phyloP scores from a whole-genome alignment of 306 rosid species.

The Castanea mollissima region DNA sequence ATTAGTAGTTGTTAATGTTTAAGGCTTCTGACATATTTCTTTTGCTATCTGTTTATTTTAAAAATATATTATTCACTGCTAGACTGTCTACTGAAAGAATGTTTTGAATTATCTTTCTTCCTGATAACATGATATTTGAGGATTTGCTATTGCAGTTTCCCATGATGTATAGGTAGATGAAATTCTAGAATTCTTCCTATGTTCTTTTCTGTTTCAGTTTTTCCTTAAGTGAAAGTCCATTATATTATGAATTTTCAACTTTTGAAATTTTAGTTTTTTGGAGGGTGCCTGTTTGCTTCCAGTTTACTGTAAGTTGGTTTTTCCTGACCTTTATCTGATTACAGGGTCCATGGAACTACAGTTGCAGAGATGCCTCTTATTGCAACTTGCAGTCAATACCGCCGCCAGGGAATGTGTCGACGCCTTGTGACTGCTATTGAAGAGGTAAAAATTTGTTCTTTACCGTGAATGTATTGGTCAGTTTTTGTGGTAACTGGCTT shows the following conservation, averaged over 20 bases:
- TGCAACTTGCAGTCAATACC: conserved; percentile 89
- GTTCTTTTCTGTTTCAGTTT: background rate
- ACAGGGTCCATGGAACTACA: conserved; percentile 85
- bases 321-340: conserved; percentile 17
- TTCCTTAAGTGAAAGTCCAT: background rate
- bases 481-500: background rate
- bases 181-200: background rate
- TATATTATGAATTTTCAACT: background rate
- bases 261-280: background rate
- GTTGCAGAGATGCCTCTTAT: conserved; percentile 97
- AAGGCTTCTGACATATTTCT: background rate
- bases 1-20: background rate
- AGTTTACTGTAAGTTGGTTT: conserved; percentile 11
- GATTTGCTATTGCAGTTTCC: background rate
- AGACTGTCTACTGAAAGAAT: background rate
- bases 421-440: conserved; percentile 76
- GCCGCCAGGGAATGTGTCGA: conserved; percentile 98
- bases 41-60: background rate
- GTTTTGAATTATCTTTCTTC: background rate
- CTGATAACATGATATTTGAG: background rate
- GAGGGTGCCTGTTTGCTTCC: conserved; percentile 14
- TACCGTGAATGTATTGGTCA: background rate
- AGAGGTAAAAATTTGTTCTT: conserved; percentile 52
- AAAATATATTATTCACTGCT: background rate
- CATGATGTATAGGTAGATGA: background rate